Evolutionary conservation across 345 rosid species (phyloP), one percentile per base, ranked within the genome.

Genomic region (Bruguiera gymnorhiza): DNA sequence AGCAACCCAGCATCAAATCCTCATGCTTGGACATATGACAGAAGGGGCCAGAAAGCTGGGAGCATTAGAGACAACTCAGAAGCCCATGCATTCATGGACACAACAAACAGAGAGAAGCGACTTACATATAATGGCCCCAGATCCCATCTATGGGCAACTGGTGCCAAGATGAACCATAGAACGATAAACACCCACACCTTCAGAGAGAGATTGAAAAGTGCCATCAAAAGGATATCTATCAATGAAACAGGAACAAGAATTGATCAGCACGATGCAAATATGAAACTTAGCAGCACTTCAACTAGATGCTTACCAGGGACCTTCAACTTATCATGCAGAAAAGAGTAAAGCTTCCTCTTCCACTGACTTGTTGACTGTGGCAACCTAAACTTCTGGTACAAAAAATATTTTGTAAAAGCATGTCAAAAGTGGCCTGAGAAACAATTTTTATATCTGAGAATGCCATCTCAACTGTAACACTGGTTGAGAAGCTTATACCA

Each of bases 61-160:
- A 39, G 9, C 63, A 31, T 26, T 20, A 61, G 20, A 62, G 46
- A 50, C 15, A 32, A 64, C 37, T 0, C 67, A 36, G 18, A 2
- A 55, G 16, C 1, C 59, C 50, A 24, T 23, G 57, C 61, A 63
- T 30, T 27, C 58, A 32, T 21, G n/a, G 23, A 48, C 1, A 70
- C 46, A 6, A 5, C n/a, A 37, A 67, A 60, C 6, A 26, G 19
- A 54, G 53, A 34, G 20, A 81, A 62, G 70, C 62, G 52, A 85
- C 98, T 92, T 83, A 89, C 98, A 63, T 80, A 89, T 76, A 89
- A 67, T 63, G 91, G 96, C 73, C 98, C 98, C 26, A 92, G 82
- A 60, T 89, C 88, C 96, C 87, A 92, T 65, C 78, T 83, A 76
- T 86, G 83, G 62, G 95, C 96, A 70, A 92, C 69, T 68, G 92